Conservation (phyloP, 331 rosid genomes). For the Erythrophleum ivorense region DNA sequence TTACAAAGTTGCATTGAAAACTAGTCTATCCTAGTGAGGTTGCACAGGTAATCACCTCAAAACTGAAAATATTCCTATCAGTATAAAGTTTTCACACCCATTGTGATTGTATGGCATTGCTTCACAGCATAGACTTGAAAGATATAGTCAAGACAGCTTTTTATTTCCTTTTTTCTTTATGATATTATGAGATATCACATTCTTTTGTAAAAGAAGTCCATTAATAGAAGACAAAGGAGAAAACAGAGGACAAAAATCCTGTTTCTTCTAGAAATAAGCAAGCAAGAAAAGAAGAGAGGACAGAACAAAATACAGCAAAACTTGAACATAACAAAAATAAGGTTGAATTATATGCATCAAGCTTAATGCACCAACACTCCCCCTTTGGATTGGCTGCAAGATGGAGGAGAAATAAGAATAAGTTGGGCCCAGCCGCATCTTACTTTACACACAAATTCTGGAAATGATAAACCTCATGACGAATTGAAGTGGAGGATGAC, state of each 20-base stretch:
- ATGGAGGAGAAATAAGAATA: neutral
- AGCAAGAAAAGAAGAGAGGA: neutral
- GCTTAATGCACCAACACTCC: conserved; percentile 6
- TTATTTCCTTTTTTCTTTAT: conserved; percentile 13
- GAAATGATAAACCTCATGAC: neutral
- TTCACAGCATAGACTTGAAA: neutral
- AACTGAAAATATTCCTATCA: neutral
- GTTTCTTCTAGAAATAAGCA: neutral
- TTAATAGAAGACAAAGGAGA: neutral
- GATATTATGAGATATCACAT: neutral
- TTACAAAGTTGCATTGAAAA: neutral
- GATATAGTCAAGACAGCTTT: conserved; percentile 9
- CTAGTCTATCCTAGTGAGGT: neutral
- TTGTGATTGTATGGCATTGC: neutral
- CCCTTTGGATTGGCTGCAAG: neutral
- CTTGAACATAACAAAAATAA: neutral
- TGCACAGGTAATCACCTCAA: neutral
- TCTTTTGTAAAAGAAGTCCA: neutral
- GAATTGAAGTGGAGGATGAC: no score
- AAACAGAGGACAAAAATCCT: conserved; percentile 15
- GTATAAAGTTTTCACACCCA: neutral
- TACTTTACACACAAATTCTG: conserved; percentile 1
- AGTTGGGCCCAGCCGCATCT: neutral
- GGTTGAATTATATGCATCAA: neutral
- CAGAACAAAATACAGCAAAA: neutral